Conservation (phyloP, 2,329 filamentous ascomycete species). For the Cordyceps cateniannulata region DNA sequence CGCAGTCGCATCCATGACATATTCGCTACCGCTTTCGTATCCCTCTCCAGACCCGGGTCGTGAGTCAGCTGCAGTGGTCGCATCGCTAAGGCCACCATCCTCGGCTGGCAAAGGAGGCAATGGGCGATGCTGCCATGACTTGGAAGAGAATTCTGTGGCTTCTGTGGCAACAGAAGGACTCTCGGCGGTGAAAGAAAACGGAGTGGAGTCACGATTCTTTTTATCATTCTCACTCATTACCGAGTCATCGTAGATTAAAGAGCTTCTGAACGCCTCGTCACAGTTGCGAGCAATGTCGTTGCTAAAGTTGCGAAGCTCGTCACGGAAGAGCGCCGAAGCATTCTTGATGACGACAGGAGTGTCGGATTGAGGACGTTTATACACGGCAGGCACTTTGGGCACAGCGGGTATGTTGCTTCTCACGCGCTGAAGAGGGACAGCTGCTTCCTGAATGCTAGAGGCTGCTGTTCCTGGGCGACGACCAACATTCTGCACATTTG, state of each 20-base stretch:
- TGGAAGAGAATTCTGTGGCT: conserved; percentile 23
- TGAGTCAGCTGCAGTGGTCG: conserved; percentile 17
- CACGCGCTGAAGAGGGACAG: neutral
- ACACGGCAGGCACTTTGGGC: conserved; percentile 19
- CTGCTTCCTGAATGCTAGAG: conserved; percentile 1
- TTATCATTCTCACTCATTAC: conserved; percentile 26
- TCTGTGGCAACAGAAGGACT: conserved; percentile 23
- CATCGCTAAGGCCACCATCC: conserved; percentile 17
- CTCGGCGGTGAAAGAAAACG: conserved; percentile 37
- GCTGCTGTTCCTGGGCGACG: conserved; percentile 8
- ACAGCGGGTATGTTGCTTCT: conserved; percentile 26
- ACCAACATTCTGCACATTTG: conserved; percentile 14
- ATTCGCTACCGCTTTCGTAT: conserved; percentile 17
- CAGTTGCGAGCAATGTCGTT: conserved; percentile 82
- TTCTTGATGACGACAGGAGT: conserved; percentile 19
- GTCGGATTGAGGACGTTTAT: conserved; percentile 20
- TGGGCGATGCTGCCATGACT: conserved; percentile 42
- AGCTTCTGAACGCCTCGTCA: conserved; percentile 83
- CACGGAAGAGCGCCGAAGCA: conserved; percentile 44
- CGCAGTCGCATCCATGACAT: conserved; percentile 21
- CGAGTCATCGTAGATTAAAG: conserved; percentile 36
- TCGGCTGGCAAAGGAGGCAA: conserved; percentile 42
- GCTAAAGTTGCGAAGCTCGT: conserved; percentile 79
- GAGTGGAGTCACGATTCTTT: conserved; percentile 30
- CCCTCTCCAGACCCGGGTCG: conserved; percentile 22